These are phyloP conservation scores for Emiliania huxleyi DNA, from an alignment of 78 protist genomes.

Conservation along the genomic window DNA sequence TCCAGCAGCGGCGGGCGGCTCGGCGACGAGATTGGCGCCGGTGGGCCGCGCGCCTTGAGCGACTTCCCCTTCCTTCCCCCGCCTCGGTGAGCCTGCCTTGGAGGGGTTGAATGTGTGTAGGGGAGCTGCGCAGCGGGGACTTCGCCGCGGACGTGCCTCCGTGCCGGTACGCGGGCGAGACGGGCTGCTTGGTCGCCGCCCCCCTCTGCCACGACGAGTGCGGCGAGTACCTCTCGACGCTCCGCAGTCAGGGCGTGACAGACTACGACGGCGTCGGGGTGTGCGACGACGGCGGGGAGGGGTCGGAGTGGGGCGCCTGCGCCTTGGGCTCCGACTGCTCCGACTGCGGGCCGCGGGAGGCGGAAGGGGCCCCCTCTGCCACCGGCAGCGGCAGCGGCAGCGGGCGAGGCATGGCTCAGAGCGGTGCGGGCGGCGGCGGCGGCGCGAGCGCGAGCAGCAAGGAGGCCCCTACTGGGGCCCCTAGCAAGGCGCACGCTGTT, in stretches of 20 bases:
- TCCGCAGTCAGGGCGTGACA: not conserved
- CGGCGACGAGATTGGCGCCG: no score
- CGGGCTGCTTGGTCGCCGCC: no score
- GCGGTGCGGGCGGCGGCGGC: not conserved
- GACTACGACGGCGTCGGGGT: not conserved
- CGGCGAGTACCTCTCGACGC: not conserved
- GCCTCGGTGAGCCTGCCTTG: not conserved
- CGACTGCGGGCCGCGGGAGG: not conserved
- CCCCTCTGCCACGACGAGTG: not conserved
- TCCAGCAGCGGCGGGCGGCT: not conserved
- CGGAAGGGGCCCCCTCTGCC: no score
- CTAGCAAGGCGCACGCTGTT: not conserved
- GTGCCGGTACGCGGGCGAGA: no score
- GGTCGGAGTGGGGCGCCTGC: not conserved
- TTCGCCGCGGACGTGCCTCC: no score
- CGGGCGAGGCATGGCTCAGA: not conserved
- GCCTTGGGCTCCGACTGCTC: not conserved
- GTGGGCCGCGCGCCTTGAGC: no score
- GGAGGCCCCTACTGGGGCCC: not conserved
- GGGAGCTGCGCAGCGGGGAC: no score
- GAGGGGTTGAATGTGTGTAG: no score
- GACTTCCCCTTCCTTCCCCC: not conserved
- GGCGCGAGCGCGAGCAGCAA: not conserved
- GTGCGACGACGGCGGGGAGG: not conserved
- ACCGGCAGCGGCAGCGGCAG: no score